phyloP scores from a whole-genome alignment of 371 early-diverging fungal genomes.

The Mucor plumbeus region DNA sequence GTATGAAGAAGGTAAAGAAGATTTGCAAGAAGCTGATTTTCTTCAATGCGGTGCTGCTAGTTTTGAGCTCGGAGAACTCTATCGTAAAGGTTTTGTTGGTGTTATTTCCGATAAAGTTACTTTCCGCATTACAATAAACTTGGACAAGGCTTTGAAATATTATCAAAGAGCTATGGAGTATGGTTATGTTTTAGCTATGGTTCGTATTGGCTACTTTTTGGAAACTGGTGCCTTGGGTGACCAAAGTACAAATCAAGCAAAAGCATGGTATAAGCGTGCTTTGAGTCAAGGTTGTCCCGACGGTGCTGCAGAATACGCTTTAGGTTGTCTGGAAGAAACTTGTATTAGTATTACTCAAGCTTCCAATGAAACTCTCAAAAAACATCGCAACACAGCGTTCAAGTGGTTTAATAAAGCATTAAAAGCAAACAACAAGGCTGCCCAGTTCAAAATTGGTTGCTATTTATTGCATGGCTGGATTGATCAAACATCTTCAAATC shows the following conservation, averaged over 20 bases:
- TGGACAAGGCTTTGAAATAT: background rate
- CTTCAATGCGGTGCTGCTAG: slow-evolving; percentile 21
- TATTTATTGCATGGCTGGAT: slow-evolving; percentile 22
- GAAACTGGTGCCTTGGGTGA: slow-evolving; percentile 18
- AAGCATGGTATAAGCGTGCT: slow-evolving; percentile 18
- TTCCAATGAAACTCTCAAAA: background rate
- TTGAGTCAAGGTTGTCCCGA: background rate
- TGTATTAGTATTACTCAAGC: background rate
- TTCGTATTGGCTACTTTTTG: slow-evolving; percentile 20
- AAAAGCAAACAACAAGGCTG: slow-evolving; percentile 19
- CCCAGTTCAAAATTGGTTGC: slow-evolving; percentile 23
- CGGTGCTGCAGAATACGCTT: slow-evolving; percentile 29
- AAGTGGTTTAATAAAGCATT: slow-evolving; percentile 24
- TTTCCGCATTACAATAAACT: slow-evolving; percentile 2
- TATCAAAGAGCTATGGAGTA: slow-evolving; percentile 10
- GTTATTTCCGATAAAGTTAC: slow-evolving; percentile 8
- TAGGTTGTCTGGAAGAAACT: slow-evolving; percentile 29
- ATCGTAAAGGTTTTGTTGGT: slow-evolving; percentile 21
- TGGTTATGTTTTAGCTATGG: slow-evolving; percentile 9
- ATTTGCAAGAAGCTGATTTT: slow-evolving; percentile 29
- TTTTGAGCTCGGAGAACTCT: slow-evolving; percentile 23
- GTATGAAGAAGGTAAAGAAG: slow-evolving; percentile 28
- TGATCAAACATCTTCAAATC: background rate
- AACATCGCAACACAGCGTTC: slow-evolving; percentile 16
- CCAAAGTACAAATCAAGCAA: slow-evolving; percentile 8